phyloP scores from a whole-genome alignment of 495 filamentous ascomycete species.

The Lichenothelia convexa region DNA sequence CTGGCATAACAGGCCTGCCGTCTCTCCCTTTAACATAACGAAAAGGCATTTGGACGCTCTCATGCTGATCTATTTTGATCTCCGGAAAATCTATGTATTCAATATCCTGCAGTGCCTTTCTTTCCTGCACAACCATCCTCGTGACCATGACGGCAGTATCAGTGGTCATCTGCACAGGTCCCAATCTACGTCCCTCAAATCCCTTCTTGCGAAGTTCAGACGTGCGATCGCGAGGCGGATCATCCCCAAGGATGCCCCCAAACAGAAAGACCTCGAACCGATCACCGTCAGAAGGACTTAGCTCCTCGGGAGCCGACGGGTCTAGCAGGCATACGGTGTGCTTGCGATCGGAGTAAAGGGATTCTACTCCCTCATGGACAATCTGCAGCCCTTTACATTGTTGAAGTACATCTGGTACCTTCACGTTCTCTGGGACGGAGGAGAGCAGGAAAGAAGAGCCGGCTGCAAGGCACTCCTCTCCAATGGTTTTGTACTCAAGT shows the following conservation, averaged over 20 bases:
- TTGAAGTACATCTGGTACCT: slow-evolving; percentile 40
- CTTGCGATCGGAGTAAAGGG: slow-evolving; percentile 47
- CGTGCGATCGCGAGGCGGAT: slow-evolving; percentile 50
- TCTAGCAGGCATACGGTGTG: slow-evolving; percentile 73
- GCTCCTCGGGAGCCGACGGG: slow-evolving; percentile 58
- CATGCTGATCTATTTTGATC: slow-evolving; percentile 71
- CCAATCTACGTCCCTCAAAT: slow-evolving; percentile 70
- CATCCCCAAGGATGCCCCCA: slow-evolving; percentile 74
- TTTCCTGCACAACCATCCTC: slow-evolving; percentile 66
- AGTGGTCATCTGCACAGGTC: slow-evolving; percentile 94
- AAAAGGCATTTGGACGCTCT: slow-evolving; percentile 93
- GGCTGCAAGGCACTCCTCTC: slow-evolving; percentile 50
- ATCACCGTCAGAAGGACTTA: slow-evolving; percentile 66
- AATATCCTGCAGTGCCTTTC: slow-evolving; percentile 64
- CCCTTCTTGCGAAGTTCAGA: slow-evolving; percentile 85
- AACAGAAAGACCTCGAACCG: slow-evolving; percentile 84
- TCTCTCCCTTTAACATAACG: slow-evolving; percentile 66
- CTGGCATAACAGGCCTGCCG: slow-evolving; percentile 74
- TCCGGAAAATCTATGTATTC: slow-evolving; percentile 75
- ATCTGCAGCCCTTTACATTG: slow-evolving; percentile 41
- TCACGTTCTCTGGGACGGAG: slow-evolving; percentile 51
- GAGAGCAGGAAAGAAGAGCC: slow-evolving; percentile 64
- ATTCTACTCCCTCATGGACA: slow-evolving; percentile 57
- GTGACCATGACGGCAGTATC: slow-evolving; percentile 93
- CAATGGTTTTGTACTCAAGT: slow-evolving; percentile 76